These are phyloP conservation scores for Xylaria sp. DNA, from an alignment of 2,329 filamentous ascomycete species.

Conservation along the genomic window DNA sequence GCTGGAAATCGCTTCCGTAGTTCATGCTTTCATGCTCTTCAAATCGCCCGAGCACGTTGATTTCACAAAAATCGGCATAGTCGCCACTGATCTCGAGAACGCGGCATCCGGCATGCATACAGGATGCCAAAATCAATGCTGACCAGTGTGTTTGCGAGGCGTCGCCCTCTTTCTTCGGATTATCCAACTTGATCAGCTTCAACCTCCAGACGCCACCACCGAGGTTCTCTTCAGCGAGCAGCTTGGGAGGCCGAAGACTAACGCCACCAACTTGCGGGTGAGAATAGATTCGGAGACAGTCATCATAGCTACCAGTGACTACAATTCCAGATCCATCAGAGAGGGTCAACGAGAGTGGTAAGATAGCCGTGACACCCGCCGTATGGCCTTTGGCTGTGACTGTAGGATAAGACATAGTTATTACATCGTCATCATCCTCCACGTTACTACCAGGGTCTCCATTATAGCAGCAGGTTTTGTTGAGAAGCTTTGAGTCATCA, in stretches of 20 bases:
- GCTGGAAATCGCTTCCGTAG: slow-evolving; percentile 81
- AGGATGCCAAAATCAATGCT: slow-evolving; percentile 77
- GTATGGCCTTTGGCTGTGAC: slow-evolving; percentile 66
- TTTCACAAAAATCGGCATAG: slow-evolving; percentile 61
- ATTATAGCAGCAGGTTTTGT: slow-evolving; percentile 50
- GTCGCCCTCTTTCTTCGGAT: slow-evolving; percentile 38
- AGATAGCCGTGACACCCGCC: slow-evolving; percentile 89
- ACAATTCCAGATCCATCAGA: slow-evolving; percentile 65
- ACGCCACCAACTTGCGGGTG: slow-evolving; percentile 55
- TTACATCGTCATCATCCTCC: slow-evolving; percentile 30
- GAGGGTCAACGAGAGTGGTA: slow-evolving; percentile 67
- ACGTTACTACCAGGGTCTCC: slow-evolving; percentile 17
- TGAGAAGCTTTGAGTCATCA: slow-evolving; percentile 75
- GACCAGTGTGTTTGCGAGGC: slow-evolving; percentile 38
- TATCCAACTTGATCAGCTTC: slow-evolving; percentile 63
- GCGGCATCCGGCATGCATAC: slow-evolving; percentile 89
- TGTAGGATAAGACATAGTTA: slow-evolving; percentile 42
- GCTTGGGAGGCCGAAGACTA: slow-evolving; percentile 55
- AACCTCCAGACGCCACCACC: slow-evolving; percentile 90
- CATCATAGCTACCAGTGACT: slow-evolving; percentile 92
- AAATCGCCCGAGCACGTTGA: slow-evolving; percentile 75
- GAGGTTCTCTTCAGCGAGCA: slow-evolving; percentile 73
- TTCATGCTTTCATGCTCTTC: slow-evolving; percentile 95
- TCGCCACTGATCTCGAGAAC: slow-evolving; percentile 63
- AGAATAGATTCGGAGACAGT: slow-evolving; percentile 75